These are phyloP conservation scores for Sporothrix schenckii DNA, from an alignment of 2,329 filamentous ascomycete genomes.

Conservation along the genomic window DNA sequence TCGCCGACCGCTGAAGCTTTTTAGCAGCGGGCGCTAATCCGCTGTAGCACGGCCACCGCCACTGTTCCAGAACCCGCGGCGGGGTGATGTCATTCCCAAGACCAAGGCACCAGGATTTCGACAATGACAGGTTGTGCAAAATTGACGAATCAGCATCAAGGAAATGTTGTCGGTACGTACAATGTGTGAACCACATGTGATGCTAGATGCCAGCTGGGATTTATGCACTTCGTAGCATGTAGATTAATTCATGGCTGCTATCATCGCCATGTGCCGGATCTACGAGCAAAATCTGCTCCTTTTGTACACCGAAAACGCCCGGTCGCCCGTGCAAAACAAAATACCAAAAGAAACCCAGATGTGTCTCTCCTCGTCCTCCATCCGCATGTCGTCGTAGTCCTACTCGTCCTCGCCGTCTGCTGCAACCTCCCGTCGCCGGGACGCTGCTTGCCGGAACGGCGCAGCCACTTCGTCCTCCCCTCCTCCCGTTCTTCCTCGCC, in stretches of 20 bases:
- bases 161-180: not conserved
- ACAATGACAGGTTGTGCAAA: not conserved
- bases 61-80: not conserved
- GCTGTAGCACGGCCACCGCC: not conserved
- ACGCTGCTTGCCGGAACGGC: constrained; percentile 21
- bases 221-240: not conserved
- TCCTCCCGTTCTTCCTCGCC: constrained; percentile 35
- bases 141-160: not conserved
- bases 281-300: not conserved
- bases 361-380: not conserved
- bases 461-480: constrained; percentile 34
- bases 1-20: not conserved
- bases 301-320: constrained; percentile 20
- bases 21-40: constrained; percentile 16
- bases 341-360: not conserved
- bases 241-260: not conserved
- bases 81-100: constrained; percentile 14
- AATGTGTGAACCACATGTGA: too few species aligned
- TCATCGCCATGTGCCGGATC: not conserved
- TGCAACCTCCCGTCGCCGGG: not conserved
- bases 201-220: too few species aligned
- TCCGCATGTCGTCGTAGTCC: not conserved
- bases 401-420: not conserved
- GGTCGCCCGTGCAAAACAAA: not conserved
- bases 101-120: constrained; percentile 12